Percentiles rank a stretch among this genome's conserved stretches.
Evolutionary conservation across 106 monocot species (phyloP).

Genomic region (Dendrobium chrysotoxum): DNA sequence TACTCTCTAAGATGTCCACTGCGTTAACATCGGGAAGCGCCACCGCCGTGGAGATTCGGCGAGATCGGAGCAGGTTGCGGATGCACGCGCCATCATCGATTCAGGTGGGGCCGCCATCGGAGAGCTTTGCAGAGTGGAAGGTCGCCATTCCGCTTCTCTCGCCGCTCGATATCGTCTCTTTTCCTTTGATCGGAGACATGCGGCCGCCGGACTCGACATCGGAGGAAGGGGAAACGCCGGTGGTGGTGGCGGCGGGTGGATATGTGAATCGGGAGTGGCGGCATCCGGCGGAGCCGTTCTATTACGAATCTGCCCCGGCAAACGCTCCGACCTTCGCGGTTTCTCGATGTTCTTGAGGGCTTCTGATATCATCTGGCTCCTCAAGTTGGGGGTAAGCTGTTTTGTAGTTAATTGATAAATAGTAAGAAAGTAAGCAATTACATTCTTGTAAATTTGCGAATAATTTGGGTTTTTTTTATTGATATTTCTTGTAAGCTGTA

Average conservation of each 20-base stretch:
- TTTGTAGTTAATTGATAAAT: not conserved
- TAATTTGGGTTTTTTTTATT: not conserved
- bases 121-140: slow-evolving; percentile 26
- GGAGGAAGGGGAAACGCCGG: slow-evolving; percentile 5
- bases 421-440: not conserved
- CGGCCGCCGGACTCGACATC: not conserved
- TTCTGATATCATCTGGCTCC: not conserved
- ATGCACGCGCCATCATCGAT: slow-evolving; percentile 50
- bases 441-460: not conserved
- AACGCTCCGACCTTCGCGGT: slow-evolving; percentile 16
- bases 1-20: not conserved
- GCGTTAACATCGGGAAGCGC: not conserved
- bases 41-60: slow-evolving; percentile 1
- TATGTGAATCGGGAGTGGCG: slow-evolving; percentile 20
- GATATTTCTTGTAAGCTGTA: not conserved
- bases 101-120: slow-evolving; percentile 20
- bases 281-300: slow-evolving; percentile 37
- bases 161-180: slow-evolving; percentile 30
- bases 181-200: not conserved
- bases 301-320: slow-evolving; percentile 24
- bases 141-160: slow-evolving; percentile 49
- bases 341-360: slow-evolving; percentile 16
- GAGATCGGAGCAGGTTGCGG: slow-evolving; percentile 40
- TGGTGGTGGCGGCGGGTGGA: not conserved
- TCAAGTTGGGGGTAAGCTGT: not conserved